Percentiles rank a stretch among this genome's conserved stretches.
Conservation (phyloP, 75 land plant species). For the Selaginella moellendorffii region DNA sequence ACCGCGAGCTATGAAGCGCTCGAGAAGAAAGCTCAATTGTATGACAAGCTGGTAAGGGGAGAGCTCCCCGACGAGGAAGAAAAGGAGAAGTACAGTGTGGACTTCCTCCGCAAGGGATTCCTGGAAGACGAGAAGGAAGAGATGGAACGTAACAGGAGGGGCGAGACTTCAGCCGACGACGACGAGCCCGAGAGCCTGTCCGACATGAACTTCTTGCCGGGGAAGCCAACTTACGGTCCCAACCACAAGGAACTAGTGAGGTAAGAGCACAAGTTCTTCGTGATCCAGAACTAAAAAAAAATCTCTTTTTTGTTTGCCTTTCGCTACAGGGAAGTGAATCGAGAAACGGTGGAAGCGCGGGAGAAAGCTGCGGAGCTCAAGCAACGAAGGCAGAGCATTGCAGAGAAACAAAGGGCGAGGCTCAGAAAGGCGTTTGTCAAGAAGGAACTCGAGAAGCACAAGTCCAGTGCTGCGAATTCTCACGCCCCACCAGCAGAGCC, state of each 20-base stretch:
- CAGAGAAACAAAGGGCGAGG: constrained; percentile 62
- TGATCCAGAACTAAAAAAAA: too few relatives aligned
- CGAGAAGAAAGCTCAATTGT: constrained; percentile 76
- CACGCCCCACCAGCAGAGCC: background rate
- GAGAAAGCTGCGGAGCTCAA: constrained; percentile 56
- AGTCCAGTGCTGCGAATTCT: constrained; percentile 29
- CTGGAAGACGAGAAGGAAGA: constrained; percentile 30
- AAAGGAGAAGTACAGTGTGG: constrained; percentile 85
- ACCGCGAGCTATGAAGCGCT: constrained; percentile 78
- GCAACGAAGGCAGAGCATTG: constrained; percentile 54
- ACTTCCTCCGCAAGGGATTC: constrained; percentile 61
- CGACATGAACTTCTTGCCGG: background rate
- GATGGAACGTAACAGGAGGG: constrained; percentile 14
- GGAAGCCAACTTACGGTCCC: constrained; percentile 15
- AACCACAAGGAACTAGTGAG: constrained; percentile 79
- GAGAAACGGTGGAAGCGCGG: constrained; percentile 75
- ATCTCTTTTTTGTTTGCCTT: too few relatives aligned
- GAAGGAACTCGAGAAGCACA: constrained; percentile 62
- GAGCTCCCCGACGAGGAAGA: constrained; percentile 94
- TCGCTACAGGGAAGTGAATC: constrained; percentile 87
- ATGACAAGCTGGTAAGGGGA: constrained; percentile 59
- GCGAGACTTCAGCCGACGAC: constrained; percentile 15
- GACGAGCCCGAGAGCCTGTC: constrained; percentile 11
- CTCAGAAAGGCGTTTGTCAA: constrained; percentile 61
- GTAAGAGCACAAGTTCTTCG: too few relatives aligned